A percentile compares a stretch with the other conserved stretches of the same genome.
phyloP scores from a whole-genome alignment of 805 yeast species.

The Lachancea nothofagi region DNA sequence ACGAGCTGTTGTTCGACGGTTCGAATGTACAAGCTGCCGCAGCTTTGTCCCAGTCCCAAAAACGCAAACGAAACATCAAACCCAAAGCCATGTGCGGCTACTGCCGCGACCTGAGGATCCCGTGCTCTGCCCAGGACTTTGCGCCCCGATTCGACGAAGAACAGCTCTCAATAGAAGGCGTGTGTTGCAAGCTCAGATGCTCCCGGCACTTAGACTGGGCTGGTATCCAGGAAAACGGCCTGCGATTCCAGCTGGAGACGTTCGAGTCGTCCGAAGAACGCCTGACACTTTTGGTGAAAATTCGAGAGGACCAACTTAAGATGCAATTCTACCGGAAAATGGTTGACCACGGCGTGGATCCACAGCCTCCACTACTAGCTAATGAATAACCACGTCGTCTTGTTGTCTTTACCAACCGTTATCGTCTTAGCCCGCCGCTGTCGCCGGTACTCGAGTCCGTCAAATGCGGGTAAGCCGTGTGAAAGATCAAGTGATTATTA shows the following conservation, averaged over 20 bases:
- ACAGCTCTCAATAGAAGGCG: constrained; percentile 13
- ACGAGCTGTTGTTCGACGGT: constrained; percentile 13
- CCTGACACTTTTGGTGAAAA: constrained; percentile 18
- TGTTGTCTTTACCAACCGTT: too few relatives aligned
- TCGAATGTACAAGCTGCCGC: background rate
- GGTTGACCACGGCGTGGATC: background rate
- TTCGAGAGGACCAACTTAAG: constrained; percentile 27
- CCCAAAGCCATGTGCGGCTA: constrained; percentile 29
- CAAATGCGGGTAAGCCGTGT: too few relatives aligned
- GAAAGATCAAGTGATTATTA: too few relatives aligned
- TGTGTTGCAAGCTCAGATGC: constrained; percentile 28
- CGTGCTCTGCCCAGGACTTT: constrained; percentile 20
- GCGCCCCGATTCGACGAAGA: constrained; percentile 10
- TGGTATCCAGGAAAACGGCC: constrained; percentile 18
- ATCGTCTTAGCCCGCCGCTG: background rate
- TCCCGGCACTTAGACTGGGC: constrained; percentile 30
- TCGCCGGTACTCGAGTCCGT: background rate
- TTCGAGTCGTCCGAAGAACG: constrained; percentile 23
- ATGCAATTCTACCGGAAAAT: constrained; percentile 23
- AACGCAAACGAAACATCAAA: constrained; percentile 9
- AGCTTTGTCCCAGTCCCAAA: constrained; percentile 19
- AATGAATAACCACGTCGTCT: too few relatives aligned
- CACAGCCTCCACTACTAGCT: background rate
- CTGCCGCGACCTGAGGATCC: constrained; percentile 13
- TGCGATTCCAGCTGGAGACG: constrained; percentile 22